Conservation (phyloP, 208 protist species). For the Novymonas esmeraldas region DNA sequence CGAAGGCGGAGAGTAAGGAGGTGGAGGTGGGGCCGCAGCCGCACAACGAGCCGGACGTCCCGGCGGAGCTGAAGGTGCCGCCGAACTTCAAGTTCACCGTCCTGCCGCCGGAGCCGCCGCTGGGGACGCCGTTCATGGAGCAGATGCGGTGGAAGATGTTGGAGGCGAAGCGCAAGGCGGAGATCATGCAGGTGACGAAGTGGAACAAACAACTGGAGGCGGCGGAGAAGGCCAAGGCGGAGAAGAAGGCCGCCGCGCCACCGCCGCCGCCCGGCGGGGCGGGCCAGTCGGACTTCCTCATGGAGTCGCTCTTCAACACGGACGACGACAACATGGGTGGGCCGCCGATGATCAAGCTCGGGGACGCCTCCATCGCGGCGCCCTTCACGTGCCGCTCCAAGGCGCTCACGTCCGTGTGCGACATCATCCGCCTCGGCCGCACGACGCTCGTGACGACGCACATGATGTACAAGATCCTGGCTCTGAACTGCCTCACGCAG, state of each 20-base stretch:
- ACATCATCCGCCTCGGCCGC: slow-evolving; percentile 97
- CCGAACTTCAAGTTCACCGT: slow-evolving; percentile 86
- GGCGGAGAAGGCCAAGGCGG: slow-evolving; percentile 52
- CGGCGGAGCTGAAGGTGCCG: slow-evolving; percentile 74
- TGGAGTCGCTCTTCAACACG: slow-evolving; percentile 90
- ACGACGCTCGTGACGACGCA: slow-evolving; percentile 98
- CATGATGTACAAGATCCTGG: slow-evolving; percentile 99
- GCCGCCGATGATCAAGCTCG: slow-evolving; percentile 91
- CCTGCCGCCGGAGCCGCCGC: slow-evolving; percentile 61
- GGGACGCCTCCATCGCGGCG: slow-evolving; percentile 93
- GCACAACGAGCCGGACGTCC: slow-evolving; percentile 89
- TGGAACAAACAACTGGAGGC: slow-evolving; percentile 86
- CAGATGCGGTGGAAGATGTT: slow-evolving; percentile 80
- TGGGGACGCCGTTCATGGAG: slow-evolving; percentile 73
- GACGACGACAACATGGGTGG: slow-evolving; percentile 70
- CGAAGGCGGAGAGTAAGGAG: slow-evolving; percentile 32
- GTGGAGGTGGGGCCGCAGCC: slow-evolving; percentile 58
- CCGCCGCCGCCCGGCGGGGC: slow-evolving; percentile 24
- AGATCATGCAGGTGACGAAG: slow-evolving; percentile 75
- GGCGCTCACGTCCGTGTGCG: slow-evolving; percentile 84
- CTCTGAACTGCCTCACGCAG: slow-evolving; percentile 97
- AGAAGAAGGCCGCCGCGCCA: slow-evolving; percentile 52
- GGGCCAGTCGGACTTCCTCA: slow-evolving; percentile 79
- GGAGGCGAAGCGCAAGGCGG: slow-evolving; percentile 80
- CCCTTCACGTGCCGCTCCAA: slow-evolving; percentile 94